A percentile compares a stretch with the other conserved stretches of the same genome.
These are phyloP conservation scores for Penicillium concentricum DNA, from an alignment of 2,329 filamentous ascomycete genomes.

Conservation along the genomic window DNA sequence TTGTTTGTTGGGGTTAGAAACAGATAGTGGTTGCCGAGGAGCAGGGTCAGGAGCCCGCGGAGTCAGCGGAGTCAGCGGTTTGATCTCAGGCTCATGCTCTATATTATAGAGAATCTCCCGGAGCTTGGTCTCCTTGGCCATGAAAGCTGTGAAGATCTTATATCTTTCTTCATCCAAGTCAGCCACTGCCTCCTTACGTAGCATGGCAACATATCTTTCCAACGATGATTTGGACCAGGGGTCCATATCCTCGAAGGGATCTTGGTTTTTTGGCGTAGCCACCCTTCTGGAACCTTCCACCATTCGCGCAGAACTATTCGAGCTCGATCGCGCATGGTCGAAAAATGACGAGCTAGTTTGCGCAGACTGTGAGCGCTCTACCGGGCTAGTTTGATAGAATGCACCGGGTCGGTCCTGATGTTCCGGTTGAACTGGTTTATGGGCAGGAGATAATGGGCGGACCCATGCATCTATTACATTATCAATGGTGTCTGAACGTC, in stretches of 20 bases:
- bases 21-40: conserved; percentile 6
- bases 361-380: conserved; percentile 12
- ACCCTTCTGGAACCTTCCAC: conserved; percentile 8
- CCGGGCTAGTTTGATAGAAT: conserved; percentile 12
- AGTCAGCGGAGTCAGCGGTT: conserved; percentile 6
- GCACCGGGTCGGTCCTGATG: conserved; percentile 9
- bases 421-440: conserved; percentile 14
- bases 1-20: conserved; percentile 9
- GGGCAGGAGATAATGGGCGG: conserved; percentile 31
- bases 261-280: conserved; percentile 25
- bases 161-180: conserved; percentile 53
- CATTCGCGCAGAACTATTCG: conserved; percentile 9
- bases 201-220: conserved; percentile 55
- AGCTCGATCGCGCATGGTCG: background rate
- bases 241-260: conserved; percentile 55
- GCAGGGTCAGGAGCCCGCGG: conserved; percentile 10
- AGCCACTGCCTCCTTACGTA: conserved; percentile 51
- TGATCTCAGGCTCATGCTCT: conserved; percentile 39
- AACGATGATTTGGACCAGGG: conserved; percentile 58
- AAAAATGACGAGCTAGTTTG: conserved; percentile 3
- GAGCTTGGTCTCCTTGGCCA: conserved; percentile 48
- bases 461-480: conserved; percentile 47
- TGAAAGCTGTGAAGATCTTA: conserved; percentile 54
- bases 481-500: conserved; percentile 41
- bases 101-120: conserved; percentile 52